phyloP scores from a whole-genome alignment of 352 stramenopile species.

The Phytophthora podocarpi region DNA sequence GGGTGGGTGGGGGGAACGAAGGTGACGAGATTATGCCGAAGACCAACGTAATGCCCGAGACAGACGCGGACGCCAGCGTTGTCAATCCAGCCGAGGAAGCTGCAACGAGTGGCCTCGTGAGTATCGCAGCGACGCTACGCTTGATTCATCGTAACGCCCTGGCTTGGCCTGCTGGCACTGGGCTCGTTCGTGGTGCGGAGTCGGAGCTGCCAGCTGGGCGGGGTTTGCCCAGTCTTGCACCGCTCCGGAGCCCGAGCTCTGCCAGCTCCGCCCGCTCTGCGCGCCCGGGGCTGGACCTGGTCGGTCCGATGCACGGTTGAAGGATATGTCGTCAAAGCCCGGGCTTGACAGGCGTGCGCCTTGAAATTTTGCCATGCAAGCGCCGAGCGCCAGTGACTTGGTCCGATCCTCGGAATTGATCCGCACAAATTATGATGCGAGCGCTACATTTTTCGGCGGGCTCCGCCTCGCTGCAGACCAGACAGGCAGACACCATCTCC shows the following conservation, averaged over 20 bases:
- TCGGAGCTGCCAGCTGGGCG: constrained; percentile 21
- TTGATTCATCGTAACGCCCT: constrained; percentile 18
- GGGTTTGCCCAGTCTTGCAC: constrained; percentile 16
- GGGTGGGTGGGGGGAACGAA: background rate
- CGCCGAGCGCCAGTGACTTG: constrained; percentile 4
- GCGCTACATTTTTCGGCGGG: constrained; percentile 23
- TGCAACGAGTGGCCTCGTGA: background rate
- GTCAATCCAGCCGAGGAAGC: too few species aligned
- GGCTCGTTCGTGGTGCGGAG: constrained; percentile 1
- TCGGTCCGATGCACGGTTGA: constrained; percentile 24
- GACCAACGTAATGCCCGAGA: too few species aligned
- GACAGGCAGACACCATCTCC: constrained; percentile 15
- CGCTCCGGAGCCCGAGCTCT: constrained; percentile 10
- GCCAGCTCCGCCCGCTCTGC: background rate
- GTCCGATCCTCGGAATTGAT: constrained; percentile 20
- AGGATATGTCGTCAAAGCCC: constrained; percentile 9
- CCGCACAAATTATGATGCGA: constrained; percentile 5
- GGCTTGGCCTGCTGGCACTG: background rate
- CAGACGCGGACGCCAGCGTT: background rate
- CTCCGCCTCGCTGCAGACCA: constrained; percentile 19
- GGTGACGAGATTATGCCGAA: background rate
- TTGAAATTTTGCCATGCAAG: constrained; percentile 17
- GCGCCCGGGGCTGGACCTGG: constrained; percentile 14
- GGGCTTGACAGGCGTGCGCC: constrained; percentile 6
- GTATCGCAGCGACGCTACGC: constrained; percentile 23